Base-by-base conservation (phyloP, 1,284 basidiomycete species). In the Porodaedalea pini region DNA sequence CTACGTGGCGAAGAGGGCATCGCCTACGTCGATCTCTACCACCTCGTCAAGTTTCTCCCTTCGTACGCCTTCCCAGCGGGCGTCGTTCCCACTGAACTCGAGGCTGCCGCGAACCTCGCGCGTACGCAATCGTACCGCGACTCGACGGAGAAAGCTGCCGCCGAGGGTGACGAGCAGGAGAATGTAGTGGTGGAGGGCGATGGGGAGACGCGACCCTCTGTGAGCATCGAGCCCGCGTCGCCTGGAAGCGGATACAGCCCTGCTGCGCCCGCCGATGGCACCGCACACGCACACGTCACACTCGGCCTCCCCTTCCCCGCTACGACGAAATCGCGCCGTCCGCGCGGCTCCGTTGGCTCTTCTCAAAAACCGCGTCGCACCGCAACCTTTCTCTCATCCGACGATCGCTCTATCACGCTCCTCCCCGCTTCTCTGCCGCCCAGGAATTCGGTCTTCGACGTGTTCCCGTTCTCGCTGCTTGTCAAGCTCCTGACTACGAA, bases 381-480 rank as follows among this genome's bases (percentile, higher is more conserved):
- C 58, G 54, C 59, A 19, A 62, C 65, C 5, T 45, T 63, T n/a
- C 58, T 43, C 2, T 25, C 36, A 10, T 5, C 44, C 6, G 39
- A 11, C 32, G 65, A 64, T n/a, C 79, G 80, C 17, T 79, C 80
- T 47, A 64, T 70, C 39, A 78, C 78, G 57, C 71, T 87, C 5
- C 67, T 79, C 10, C 87, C 88, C 2, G 78, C 83, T 1, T 72
- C 74, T 39, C 74, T 77, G 63, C 85, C 87, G 4, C 86, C 88
- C 0, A 78, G 78, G 67, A 86, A 82, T 65, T 74, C 80, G 50
- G 61, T 85, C 51, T 80, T 85, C 54, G 86, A 89, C 64, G 62
- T 86, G 2, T 89, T 86, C 71, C 86, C 86, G 4, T 81, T 89
- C 65, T 83, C 83, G n/a, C 69, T 86, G 4, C 64, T 88, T 23